Base-by-base conservation (phyloP, 2,329 filamentous ascomycete genomes). In the Fusarium oxysporum region DNA sequence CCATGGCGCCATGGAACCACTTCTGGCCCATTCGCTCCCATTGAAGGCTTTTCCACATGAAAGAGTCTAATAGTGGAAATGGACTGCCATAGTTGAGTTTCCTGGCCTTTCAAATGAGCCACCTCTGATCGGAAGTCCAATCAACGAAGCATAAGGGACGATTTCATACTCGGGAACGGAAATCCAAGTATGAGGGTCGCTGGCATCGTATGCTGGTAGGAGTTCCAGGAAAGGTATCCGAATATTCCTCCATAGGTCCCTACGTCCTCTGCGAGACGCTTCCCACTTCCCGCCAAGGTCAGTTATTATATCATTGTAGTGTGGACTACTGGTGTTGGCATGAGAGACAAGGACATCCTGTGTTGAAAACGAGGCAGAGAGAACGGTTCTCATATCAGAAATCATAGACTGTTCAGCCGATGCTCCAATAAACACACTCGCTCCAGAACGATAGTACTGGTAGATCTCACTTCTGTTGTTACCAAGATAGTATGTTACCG, bases 221-320 rank as follows among this genome's bases (percentile, higher is more conserved):
- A 53, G 28, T 23, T 70, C 41, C 2, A 69, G 17, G 30, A 69
- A 64, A 0, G 67, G 64, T 0, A 69, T 50, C 0, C 58, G 51
- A 0, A 59, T 14, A 3, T 64, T 69, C 1, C 41, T 0, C 53
- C 53, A 70, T 2, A 64, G 9, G 13, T 70, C 65, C 4, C 32
- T 44, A 0, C 47, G 56, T 0, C 56, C 66, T 0, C 10, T 13
- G 1, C 63, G 33, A 14, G 51, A 60, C 1, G 50, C 66, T 25
- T 45, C 48, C 25, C 13, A 33, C 10, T 16, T 32, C 0, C 53
- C 47, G 1, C 65, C 51, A 9, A 70, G 41, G 3, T 1, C 21
- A 25, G n/a, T 0, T 0, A 58, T 14, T 1, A 47, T 25, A 0
- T 35, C 10, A 1, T 57, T 30, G 11, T 56, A 68, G 4, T 6